Percentiles rank a stretch among this genome's conserved stretches.
These are phyloP conservation scores for Trichoderma atroviride DNA, from an alignment of 2,329 filamentous ascomycete species.

Conservation along the genomic window DNA sequence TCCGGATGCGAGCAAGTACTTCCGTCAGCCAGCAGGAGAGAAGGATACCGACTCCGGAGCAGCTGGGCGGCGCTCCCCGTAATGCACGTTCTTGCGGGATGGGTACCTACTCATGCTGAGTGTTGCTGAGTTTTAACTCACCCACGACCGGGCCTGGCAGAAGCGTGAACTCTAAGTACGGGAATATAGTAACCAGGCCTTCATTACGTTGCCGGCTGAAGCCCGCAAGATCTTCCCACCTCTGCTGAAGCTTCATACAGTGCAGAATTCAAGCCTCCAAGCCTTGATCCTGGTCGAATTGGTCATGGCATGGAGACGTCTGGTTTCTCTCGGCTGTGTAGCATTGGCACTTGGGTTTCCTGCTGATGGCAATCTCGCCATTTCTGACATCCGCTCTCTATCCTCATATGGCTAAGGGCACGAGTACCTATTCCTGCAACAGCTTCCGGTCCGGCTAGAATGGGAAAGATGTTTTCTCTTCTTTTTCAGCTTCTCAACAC, in stretches of 20 bases:
- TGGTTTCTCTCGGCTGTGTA: neutral
- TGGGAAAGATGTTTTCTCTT: neutral
- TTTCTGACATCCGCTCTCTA: neutral
- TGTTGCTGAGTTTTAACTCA: neutral
- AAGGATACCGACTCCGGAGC: slow-evolving; percentile 22
- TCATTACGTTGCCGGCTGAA: neutral
- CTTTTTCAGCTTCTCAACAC: slow-evolving; percentile 11
- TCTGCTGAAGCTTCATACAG: neutral
- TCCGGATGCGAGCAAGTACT: slow-evolving; percentile 32
- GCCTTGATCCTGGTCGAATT: neutral
- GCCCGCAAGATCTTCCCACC: neutral
- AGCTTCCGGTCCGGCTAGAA: neutral
- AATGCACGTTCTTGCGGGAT: slow-evolving; percentile 17
- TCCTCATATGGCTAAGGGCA: neutral
- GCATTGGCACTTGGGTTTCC: neutral
- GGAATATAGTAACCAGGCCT: neutral
- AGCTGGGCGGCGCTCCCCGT: slow-evolving; percentile 18
- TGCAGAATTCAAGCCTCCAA: neutral
- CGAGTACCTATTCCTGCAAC: neutral
- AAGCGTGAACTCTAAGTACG: neutral
- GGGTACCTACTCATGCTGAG: slow-evolving; percentile 7
- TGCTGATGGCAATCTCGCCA: neutral
- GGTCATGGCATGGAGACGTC: neutral
- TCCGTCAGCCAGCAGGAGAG: slow-evolving; percentile 30
- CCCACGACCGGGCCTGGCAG: neutral